Evolutionary conservation across 192 early-diverging fungal genomes (phyloP).

Genomic region (Chytriomyces confervae): DNA sequence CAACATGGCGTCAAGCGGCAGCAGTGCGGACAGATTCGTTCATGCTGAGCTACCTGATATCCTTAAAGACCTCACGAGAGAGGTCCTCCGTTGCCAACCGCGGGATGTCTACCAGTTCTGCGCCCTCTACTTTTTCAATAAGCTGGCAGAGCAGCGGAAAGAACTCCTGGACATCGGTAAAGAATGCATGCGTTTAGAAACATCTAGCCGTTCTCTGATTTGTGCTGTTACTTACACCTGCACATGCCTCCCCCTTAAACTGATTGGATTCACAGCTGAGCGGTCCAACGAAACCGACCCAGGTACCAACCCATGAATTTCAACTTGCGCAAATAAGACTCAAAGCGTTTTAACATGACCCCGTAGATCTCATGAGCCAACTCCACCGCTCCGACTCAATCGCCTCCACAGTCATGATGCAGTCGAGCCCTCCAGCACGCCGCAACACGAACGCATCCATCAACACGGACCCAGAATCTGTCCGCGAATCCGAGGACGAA

Average conservation of each 20-base stretch:
- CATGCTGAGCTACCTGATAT: slow-evolving; percentile 62
- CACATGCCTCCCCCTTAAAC: too few relatives aligned
- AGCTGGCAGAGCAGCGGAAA: slow-evolving; percentile 73
- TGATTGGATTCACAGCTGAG: neutral
- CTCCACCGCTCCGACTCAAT: neutral
- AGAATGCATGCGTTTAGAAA: neutral
- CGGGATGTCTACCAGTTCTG: slow-evolving; percentile 90
- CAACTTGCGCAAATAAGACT: neutral
- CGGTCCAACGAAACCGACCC: neutral
- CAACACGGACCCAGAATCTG: neutral
- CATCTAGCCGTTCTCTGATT: too few relatives aligned
- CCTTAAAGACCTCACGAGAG: slow-evolving; percentile 80
- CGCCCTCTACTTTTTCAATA: slow-evolving; percentile 84
- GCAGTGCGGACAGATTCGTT: slow-evolving; percentile 24
- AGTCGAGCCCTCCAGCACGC: neutral
- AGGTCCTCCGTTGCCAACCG: slow-evolving; percentile 75
- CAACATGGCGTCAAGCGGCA: too few relatives aligned
- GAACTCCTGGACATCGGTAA: slow-evolving; percentile 33
- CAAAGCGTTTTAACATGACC: neutral
- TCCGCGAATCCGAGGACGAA: slow-evolving; percentile 16
- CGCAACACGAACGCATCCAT: neutral
- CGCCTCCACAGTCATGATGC: slow-evolving; percentile 1
- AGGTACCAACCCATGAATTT: neutral
- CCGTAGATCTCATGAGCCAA: neutral
- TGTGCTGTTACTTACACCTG: too few relatives aligned